phyloP scores from a whole-genome alignment of 805 yeast species.

The Saccharomycopsis fermentans region DNA sequence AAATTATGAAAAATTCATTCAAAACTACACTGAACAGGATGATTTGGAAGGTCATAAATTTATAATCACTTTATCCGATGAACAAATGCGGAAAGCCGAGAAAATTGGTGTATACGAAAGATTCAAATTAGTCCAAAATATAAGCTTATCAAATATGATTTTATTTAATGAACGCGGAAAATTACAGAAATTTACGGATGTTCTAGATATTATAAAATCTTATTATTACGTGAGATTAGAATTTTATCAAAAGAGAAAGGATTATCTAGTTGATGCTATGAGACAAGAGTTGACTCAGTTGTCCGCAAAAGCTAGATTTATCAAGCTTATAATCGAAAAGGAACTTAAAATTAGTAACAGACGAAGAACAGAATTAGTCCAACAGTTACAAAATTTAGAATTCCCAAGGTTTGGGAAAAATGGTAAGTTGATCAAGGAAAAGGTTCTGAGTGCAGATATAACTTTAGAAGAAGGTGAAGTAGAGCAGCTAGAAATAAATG shows the following conservation, averaged over 20 bases:
- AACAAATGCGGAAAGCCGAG: slow-evolving; percentile 74
- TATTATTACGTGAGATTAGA: slow-evolving; percentile 82
- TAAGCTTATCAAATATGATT: slow-evolving; percentile 81
- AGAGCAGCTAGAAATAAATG: slow-evolving; percentile 31
- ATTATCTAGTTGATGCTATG: slow-evolving; percentile 54
- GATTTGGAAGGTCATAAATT: slow-evolving; percentile 63
- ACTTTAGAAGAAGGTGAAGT: slow-evolving; percentile 31
- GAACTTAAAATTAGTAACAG: slow-evolving; percentile 65
- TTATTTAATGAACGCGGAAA: slow-evolving; percentile 88
- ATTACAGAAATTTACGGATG: slow-evolving; percentile 69
- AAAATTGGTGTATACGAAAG: slow-evolving; percentile 72
- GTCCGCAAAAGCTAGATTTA: slow-evolving; percentile 79
- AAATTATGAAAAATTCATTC: slow-evolving; percentile 20
- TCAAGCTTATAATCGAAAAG: slow-evolving; percentile 78
- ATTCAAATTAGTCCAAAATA: slow-evolving; percentile 62
- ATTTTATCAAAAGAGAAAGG: slow-evolving; percentile 85
- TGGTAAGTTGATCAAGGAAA: slow-evolving; percentile 20
- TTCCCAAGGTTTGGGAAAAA: slow-evolving; percentile 60
- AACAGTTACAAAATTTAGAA: slow-evolving; percentile 48
- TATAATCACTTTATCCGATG: slow-evolving; percentile 59
- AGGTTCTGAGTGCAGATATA: slow-evolving; percentile 19
- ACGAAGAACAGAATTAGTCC: slow-evolving; percentile 52
- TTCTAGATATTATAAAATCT: slow-evolving; percentile 71
- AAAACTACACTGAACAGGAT: slow-evolving; percentile 57
- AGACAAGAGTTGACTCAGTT: slow-evolving; percentile 68